Evolutionary conservation across 164 flowering plant species (phyloP), one percentile per base, ranked within the genome.

Genomic region (Magnolia sinica): DNA sequence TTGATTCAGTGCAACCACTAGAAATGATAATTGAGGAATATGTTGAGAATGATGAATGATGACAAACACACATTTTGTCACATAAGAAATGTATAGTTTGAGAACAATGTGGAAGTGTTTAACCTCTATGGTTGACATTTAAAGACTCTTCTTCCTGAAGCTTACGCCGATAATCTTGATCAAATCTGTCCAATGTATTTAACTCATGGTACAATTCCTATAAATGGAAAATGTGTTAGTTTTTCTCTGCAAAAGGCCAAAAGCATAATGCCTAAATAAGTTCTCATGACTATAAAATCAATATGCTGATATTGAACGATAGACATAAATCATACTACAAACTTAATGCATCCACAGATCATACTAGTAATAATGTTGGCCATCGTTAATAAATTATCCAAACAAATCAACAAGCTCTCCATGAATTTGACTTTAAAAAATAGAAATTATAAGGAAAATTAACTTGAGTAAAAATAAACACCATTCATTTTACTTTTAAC

Each of bases 151-250:
- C 97, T 87, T 94, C 98, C 76, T 94, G 91, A 79, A 86, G 87
- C 83, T 91, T 92, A 16, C 94, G 91, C 18, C 87, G 83, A 76
- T 91, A 89, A 79, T 94, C 98, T 84, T 88, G 97, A 74, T 94
- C 96, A 85, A 90, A 91, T 87, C 98, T 90, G 81, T 94, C 98
- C 86, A 90, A 75, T 49, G 97, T 90, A 85, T 92, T 92, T 82
- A 87, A 81, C 80, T 92, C 98, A 83, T 94, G 98, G 80, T 94
- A 94, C 63, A 94, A 81, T 80, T 92, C 98, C 98, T 94, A 85
- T 79, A 55, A 19, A 76, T 16, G 67, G 10, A 76, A 20, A 59
- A 68, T 10, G 58, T 19, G 13, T 70, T 7, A 50, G 23, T 49
- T 70, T 70, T 50, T 70, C 58, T 9, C 19, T 45, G 73, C 52